phyloP scores from a whole-genome alignment of 1,284 basidiomycete genomes.

The Uromyces viciae-fabae region DNA sequence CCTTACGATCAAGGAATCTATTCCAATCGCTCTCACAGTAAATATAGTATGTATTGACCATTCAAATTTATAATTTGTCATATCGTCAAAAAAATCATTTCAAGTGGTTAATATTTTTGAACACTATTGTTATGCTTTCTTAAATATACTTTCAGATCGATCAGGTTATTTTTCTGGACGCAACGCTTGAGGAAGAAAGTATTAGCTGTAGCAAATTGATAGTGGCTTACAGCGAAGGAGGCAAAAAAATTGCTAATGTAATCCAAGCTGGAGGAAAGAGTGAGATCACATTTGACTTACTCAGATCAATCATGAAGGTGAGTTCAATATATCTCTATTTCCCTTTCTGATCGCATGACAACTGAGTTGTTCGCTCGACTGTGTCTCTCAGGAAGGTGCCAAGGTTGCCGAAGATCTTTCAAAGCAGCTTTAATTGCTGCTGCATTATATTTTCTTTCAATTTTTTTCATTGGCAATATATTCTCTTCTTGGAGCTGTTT shows the following conservation, averaged over 20 bases:
- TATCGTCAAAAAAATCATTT: too few relatives aligned
- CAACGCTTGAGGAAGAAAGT: conserved; percentile 41
- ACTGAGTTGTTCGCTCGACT: not conserved
- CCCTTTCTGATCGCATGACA: not conserved
- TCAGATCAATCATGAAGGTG: conserved; percentile 33
- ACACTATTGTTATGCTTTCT: not conserved
- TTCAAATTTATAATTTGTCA: too few relatives aligned
- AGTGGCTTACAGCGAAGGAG: conserved; percentile 32
- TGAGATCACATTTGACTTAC: conserved; percentile 36
- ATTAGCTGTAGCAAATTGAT: conserved; percentile 39
- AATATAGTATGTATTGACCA: conserved; percentile 24
- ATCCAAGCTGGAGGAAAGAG: conserved; percentile 42
- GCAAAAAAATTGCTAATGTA: conserved; percentile 36
- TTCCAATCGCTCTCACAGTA: conserved; percentile 32
- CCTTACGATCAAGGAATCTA: conserved; percentile 17
- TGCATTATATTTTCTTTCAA: too few relatives aligned
- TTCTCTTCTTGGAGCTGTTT: too few relatives aligned
- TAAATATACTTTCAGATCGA: conserved; percentile 21
- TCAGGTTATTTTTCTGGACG: conserved; percentile 38
- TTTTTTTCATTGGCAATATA: too few relatives aligned
- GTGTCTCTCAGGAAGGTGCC: conserved; percentile 22
- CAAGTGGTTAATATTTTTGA: too few relatives aligned
- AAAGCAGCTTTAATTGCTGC: conserved; percentile 20
- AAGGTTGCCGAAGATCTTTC: conserved; percentile 30
- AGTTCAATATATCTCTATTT: not conserved